phyloP scores from a whole-genome alignment of 2,329 filamentous ascomycete species.

The Pseudogymnoascus sp. region DNA sequence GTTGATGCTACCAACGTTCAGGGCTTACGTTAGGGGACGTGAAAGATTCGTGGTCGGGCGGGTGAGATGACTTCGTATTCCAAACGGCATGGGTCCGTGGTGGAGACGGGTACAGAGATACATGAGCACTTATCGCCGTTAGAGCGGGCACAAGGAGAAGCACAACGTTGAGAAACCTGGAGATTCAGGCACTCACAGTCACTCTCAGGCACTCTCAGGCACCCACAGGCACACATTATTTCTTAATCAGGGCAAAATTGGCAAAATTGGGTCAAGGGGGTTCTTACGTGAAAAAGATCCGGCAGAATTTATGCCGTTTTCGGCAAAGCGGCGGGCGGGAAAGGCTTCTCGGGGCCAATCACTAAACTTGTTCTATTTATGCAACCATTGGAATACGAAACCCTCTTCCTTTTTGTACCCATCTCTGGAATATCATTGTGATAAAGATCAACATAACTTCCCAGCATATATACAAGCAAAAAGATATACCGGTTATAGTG shows the following conservation, averaged over 20 bases:
- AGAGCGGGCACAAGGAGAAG: background rate
- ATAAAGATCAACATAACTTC: slow-evolving; percentile 4
- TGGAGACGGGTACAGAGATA: background rate
- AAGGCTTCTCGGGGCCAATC: background rate
- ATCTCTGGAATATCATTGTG: background rate
- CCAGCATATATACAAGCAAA: background rate
- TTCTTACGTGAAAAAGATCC: slow-evolving; percentile 1
- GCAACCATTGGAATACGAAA: slow-evolving; percentile 3
- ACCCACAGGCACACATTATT: background rate
- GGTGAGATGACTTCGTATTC: slow-evolving; percentile 10
- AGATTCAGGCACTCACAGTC: background rate
- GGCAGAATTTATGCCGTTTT: background rate
- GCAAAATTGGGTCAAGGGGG: background rate
- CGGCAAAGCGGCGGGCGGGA: slow-evolving; percentile 2
- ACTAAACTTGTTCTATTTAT: slow-evolving; percentile 7
- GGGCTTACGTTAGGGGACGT: background rate
- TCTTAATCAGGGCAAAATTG: background rate
- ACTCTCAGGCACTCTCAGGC: background rate
- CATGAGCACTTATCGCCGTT: background rate
- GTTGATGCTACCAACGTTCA: background rate
- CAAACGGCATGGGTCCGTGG: background rate
- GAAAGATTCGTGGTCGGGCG: slow-evolving; percentile 4
- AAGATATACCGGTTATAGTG: background rate
- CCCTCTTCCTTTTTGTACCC: background rate
- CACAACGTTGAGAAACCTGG: background rate